These are phyloP conservation scores for Claviceps quebecensis DNA, from an alignment of 2,329 filamentous ascomycete species.

Conservation along the genomic window DNA sequence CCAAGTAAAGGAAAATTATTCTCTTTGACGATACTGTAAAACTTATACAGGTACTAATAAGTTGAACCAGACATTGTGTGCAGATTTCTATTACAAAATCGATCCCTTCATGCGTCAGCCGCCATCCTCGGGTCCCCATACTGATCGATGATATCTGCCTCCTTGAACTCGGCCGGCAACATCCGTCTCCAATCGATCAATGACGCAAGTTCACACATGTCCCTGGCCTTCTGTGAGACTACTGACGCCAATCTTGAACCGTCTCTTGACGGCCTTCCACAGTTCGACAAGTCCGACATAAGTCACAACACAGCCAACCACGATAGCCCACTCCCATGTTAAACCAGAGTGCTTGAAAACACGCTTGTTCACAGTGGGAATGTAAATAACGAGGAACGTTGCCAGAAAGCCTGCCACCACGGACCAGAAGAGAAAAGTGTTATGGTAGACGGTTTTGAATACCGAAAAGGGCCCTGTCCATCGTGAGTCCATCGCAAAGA, in stretches of 20 bases:
- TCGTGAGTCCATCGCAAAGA: slow-evolving; percentile 51
- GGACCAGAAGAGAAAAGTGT: slow-evolving; percentile 53
- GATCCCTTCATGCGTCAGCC: slow-evolving; percentile 9
- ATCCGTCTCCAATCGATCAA: too few relatives aligned
- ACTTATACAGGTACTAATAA: slow-evolving; percentile 3
- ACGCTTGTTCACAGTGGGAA: slow-evolving; percentile 48
- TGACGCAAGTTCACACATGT: background rate
- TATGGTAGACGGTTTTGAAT: slow-evolving; percentile 50
- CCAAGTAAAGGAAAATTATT: slow-evolving; percentile 13
- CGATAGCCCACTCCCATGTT: slow-evolving; percentile 59
- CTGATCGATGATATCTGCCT: background rate
- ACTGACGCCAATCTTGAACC: slow-evolving; percentile 22
- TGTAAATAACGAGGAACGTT: slow-evolving; percentile 51
- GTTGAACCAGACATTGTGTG: slow-evolving; percentile 14
- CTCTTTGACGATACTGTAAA: slow-evolving; percentile 15
- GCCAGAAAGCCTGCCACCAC: slow-evolving; percentile 45
- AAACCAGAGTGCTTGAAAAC: slow-evolving; percentile 60
- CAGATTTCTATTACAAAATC: slow-evolving; percentile 16
- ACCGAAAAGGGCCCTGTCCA: slow-evolving; percentile 35
- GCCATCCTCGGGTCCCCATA: background rate
- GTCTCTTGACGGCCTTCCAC: slow-evolving; percentile 57
- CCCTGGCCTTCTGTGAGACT: slow-evolving; percentile 4
- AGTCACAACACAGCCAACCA: slow-evolving; percentile 40
- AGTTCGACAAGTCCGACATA: slow-evolving; percentile 51
- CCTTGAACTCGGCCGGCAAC: too few relatives aligned